Percentiles rank a stretch among this genome's conserved stretches.
Conservation (phyloP, 2,329 filamentous ascomycete genomes). For the Stemphylium lycopersici region DNA sequence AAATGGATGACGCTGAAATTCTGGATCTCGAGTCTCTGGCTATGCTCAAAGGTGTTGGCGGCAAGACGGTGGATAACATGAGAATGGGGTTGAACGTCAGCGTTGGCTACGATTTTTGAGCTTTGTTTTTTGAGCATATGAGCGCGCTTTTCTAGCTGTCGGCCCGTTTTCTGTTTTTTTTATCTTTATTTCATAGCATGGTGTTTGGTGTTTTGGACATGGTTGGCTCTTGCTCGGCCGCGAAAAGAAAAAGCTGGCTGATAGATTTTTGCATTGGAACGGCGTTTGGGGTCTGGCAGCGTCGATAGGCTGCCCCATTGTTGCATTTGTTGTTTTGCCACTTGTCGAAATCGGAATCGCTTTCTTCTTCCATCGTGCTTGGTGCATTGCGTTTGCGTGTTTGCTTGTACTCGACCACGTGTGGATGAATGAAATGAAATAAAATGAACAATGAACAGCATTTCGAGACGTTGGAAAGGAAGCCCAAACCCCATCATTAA, state of each 20-base stretch:
- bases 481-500: neutral
- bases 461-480: neutral
- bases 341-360: neutral
- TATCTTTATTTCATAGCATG: constrained; percentile 22
- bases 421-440: neutral
- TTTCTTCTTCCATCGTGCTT: too few relatives aligned
- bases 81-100: constrained; percentile 45
- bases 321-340: neutral
- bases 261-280: constrained; percentile 3
- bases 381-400: too few relatives aligned
- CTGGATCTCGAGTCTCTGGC: constrained; percentile 52
- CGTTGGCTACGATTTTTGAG: constrained; percentile 33
- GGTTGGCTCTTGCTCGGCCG: neutral
- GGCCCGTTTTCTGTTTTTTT: too few relatives aligned
- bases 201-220: constrained; percentile 20
- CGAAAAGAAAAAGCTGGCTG: neutral
- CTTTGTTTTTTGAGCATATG: neutral
- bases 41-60: constrained; percentile 56
- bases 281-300: constrained; percentile 1
- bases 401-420: too few relatives aligned
- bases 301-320: neutral
- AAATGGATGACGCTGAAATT: constrained; percentile 53
- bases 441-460: neutral
- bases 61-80: constrained; percentile 60
- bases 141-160: neutral